phyloP scores from a whole-genome alignment of 805 yeast species.

The Lachancea quebecensis region DNA sequence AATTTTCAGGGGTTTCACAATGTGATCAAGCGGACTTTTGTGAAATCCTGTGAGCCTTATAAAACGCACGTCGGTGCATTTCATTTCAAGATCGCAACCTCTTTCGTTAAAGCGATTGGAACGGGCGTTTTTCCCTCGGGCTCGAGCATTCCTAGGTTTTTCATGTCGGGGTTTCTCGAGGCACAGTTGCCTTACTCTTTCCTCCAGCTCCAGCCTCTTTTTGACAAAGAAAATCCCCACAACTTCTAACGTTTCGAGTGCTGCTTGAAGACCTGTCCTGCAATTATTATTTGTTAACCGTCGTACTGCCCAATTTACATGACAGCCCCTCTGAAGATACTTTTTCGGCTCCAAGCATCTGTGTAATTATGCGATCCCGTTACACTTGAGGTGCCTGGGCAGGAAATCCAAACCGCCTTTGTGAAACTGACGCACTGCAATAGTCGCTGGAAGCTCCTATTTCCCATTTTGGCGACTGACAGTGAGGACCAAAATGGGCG shows the following conservation, averaged over 20 bases:
- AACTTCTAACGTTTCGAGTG: not conserved
- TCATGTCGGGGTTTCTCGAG: not conserved
- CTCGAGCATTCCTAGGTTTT: not conserved
- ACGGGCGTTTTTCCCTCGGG: conserved; percentile 1
- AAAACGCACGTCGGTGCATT: not conserved
- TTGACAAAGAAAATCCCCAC: not conserved
- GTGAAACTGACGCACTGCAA: not conserved
- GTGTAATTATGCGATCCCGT: not conserved
- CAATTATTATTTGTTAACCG: not conserved
- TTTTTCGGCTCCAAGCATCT: not conserved
- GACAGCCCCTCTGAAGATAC: not conserved
- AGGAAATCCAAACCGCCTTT: not conserved
- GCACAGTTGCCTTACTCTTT: not conserved
- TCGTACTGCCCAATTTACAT: not conserved
- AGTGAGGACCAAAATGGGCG: not conserved
- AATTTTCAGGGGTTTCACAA: conserved; percentile 1
- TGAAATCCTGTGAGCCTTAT: not conserved
- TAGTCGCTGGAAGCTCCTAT: not conserved
- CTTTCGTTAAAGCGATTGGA: not conserved
- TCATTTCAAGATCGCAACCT: not conserved
- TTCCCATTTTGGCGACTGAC: not conserved
- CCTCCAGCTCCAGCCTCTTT: not conserved
- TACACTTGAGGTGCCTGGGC: not conserved
- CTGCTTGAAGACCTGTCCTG: not conserved
- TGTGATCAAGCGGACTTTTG: not conserved